phyloP scores from a whole-genome alignment of 345 rosid genomes.

The Salix exigua region DNA sequence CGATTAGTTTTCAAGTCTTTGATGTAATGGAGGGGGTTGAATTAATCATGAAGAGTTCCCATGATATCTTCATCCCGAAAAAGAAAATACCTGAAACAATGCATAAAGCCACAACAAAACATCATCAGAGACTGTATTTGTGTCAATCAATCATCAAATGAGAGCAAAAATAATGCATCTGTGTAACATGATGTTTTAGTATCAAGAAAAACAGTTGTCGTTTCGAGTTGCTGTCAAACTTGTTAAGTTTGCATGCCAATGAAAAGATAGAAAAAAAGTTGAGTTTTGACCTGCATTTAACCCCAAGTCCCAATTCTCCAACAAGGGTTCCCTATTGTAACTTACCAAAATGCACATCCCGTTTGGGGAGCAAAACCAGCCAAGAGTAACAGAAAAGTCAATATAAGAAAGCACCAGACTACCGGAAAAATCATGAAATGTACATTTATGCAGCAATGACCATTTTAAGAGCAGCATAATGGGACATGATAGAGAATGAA shows the following conservation, averaged over 20 bases:
- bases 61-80: conserved; percentile 27
- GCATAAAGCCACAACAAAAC: not conserved
- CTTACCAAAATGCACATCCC: too few species aligned
- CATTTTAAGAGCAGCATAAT: too few species aligned
- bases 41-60: conserved; percentile 25
- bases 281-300: not conserved
- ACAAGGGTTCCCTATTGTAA: too few species aligned
- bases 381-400: too few species aligned
- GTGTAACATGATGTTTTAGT: not conserved
- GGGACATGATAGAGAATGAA: too few species aligned
- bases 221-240: not conserved
- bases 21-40: not conserved
- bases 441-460: too few species aligned
- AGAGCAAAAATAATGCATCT: not conserved
- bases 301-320: not conserved
- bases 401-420: too few species aligned
- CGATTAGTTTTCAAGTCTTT: not conserved
- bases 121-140: not conserved
- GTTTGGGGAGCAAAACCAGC: too few species aligned
- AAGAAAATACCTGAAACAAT: conserved; percentile 22
- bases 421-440: too few species aligned
- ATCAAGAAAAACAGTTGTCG: too few species aligned
- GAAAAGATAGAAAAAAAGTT: too few species aligned
- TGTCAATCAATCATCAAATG: not conserved
- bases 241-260: not conserved